These are phyloP conservation scores for Lachnum nothofagi DNA, from an alignment of 2,329 filamentous ascomycete genomes.

Conservation along the genomic window DNA sequence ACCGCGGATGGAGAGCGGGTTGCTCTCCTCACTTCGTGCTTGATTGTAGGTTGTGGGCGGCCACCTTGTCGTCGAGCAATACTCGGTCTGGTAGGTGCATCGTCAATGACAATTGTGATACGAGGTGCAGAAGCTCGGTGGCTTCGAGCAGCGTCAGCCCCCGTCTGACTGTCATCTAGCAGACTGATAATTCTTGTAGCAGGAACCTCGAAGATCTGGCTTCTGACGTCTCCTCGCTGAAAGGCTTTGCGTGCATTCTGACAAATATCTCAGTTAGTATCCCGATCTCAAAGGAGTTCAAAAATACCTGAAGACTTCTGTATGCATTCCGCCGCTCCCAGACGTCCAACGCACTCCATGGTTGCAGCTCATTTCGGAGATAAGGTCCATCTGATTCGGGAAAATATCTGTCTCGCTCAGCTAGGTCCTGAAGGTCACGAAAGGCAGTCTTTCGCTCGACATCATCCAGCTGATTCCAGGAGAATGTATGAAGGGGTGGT, in stretches of 20 bases:
- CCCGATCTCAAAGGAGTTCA: neutral
- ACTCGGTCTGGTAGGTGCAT: neutral
- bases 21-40: neutral
- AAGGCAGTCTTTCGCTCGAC: slow-evolving; percentile 1
- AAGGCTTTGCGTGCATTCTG: neutral
- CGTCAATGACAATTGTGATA: neutral
- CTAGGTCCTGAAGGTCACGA: neutral
- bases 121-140: neutral
- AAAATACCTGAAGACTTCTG: slow-evolving; percentile 3
- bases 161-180: slow-evolving; percentile 1
- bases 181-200: neutral
- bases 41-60: neutral
- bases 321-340: slow-evolving; percentile 1
- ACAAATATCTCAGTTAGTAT: neutral
- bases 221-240: neutral
- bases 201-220: neutral
- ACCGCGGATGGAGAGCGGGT: neutral
- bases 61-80: neutral
- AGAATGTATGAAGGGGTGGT: slow-evolving; percentile 2
- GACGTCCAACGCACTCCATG: slow-evolving; percentile 4
- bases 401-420: neutral
- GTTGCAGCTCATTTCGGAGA: slow-evolving; percentile 1
- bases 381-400: neutral
- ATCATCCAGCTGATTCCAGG: slow-evolving; percentile 5
- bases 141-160: neutral